Base-by-base conservation (phyloP, 352 stramenopile genomes). In the Globisporangium abappressorium region DNA sequence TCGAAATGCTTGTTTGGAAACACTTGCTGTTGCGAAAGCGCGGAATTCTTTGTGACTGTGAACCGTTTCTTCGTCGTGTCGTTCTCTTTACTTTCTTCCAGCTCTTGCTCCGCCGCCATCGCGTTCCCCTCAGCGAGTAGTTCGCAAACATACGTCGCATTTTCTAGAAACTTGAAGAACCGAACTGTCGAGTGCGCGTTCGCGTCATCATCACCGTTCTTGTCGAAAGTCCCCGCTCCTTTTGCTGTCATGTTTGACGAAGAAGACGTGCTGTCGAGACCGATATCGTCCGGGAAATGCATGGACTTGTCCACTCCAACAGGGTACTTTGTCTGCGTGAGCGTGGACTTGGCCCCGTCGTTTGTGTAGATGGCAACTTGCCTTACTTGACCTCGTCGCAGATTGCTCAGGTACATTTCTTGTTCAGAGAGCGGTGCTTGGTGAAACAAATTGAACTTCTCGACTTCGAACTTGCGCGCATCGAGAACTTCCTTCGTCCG, bases 281-380 rank as follows among this genome's bases (percentile, higher is more conserved):
- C 85, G 5, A 91, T 81, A n/a, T 93, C 82, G 41, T 93, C 85
- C 0, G 85, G 85, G 26, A 91, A 93, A 41, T 89, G 80, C 82
- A 90, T 93, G 36, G 71, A 75, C 41, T 85, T 80, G 53, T 90
- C 75, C 8, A 75, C 59, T 0, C 66, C 62, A n/a, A 76, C 61
- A 1, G 76, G 68, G 6, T 70, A 56, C 51, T 90, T 87, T 11
- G 82, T 91, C 68, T 91, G 82, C 15, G 78, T 89, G 15, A 43
- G 64, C 3, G 80, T 68, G 2, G 70, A 68, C 43, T 83, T 80
- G 24, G 81, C 81, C 11, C 82, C 82, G 46, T 91, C 84, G 62
- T 79, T 88, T 0, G 81, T 89, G 57, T 93, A 84, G 1, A 78
- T 69, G 36, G 84, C 84, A 0, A 77, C 80, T 28, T 91, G 84